A percentile compares a stretch with the other conserved stretches of the same genome.
Conservation (phyloP, 108 stramenopile species). For the Conticribra guillardii region DNA sequence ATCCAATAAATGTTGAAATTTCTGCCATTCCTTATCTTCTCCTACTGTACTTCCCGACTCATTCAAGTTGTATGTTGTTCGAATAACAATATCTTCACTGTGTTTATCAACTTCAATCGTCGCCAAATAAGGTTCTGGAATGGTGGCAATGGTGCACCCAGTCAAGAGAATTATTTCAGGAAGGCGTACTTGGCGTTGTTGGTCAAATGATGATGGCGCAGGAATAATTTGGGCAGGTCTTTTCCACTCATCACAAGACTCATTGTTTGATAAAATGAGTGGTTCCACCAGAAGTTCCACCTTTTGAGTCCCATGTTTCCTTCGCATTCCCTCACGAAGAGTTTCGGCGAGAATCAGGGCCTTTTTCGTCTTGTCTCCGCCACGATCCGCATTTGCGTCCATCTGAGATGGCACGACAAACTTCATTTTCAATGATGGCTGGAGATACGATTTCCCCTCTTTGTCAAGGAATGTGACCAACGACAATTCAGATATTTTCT, state of each 20-base stretch:
- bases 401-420: constrained; percentile 27
- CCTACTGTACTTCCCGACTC: neutral
- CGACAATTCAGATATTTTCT: neutral
- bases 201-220: neutral
- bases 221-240: no score
- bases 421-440: constrained; percentile 18
- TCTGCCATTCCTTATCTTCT: neutral
- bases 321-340: neutral
- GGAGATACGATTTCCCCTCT: neutral
- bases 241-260: constrained; percentile 14
- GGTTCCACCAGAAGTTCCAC: no score
- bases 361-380: neutral
- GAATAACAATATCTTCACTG: constrained; percentile 19
- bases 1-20: constrained; percentile 20
- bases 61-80: neutral
- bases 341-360: neutral
- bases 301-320: constrained; percentile 1
- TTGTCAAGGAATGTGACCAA: neutral
- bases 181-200: constrained; percentile 11
- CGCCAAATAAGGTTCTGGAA: neutral
- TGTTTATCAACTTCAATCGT: constrained; percentile 15
- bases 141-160: constrained; percentile 26
- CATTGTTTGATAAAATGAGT: neutral
- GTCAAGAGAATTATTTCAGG: constrained; percentile 33
- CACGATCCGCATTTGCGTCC: neutral